Percentiles rank a stretch among this genome's conserved stretches.
phyloP scores from a whole-genome alignment of 306 rosid species.

The Medicago arabica region DNA sequence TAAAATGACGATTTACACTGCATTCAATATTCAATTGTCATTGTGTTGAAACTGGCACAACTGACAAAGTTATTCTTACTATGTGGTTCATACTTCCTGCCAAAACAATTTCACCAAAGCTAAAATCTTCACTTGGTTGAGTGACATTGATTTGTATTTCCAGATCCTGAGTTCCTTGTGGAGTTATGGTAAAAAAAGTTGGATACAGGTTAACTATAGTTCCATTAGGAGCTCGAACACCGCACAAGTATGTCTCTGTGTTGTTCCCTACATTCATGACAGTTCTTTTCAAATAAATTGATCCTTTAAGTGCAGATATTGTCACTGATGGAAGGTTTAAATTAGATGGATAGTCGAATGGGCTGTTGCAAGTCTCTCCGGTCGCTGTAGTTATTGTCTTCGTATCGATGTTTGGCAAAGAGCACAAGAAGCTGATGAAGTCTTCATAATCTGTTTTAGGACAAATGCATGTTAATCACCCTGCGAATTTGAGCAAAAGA shows the following conservation, averaged over 20 bases:
- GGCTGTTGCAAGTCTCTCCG: constrained; percentile 61
- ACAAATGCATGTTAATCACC: not conserved
- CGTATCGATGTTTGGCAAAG: constrained; percentile 63
- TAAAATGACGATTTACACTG: too few species aligned
- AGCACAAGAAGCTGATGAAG: constrained; percentile 78
- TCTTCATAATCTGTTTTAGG: constrained; percentile 63
- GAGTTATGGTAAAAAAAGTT: constrained; percentile 64
- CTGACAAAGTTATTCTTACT: constrained; percentile 74
- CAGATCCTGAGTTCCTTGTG: constrained; percentile 64
- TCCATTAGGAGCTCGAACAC: constrained; percentile 79
- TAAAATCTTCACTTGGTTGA: constrained; percentile 53
- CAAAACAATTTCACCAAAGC: constrained; percentile 82
- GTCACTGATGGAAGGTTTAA: constrained; percentile 90
- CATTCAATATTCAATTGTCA: not conserved
- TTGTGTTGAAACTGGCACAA: constrained; percentile 53
- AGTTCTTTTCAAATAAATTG: constrained; percentile 52
- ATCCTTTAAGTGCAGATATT: constrained; percentile 59
- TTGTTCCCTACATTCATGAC: constrained; percentile 65
- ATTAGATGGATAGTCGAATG: constrained; percentile 66
- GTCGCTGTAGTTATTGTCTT: constrained; percentile 46
- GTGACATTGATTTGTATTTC: constrained; percentile 60
- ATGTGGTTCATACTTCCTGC: constrained; percentile 77
- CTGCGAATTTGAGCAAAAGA: not conserved
- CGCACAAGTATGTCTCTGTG: constrained; percentile 68
- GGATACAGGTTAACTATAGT: constrained; percentile 60